Percentiles rank a stretch among this genome's conserved stretches.
phyloP scores from a whole-genome alignment of 352 stramenopile genomes.

The Pythium inflatum region DNA sequence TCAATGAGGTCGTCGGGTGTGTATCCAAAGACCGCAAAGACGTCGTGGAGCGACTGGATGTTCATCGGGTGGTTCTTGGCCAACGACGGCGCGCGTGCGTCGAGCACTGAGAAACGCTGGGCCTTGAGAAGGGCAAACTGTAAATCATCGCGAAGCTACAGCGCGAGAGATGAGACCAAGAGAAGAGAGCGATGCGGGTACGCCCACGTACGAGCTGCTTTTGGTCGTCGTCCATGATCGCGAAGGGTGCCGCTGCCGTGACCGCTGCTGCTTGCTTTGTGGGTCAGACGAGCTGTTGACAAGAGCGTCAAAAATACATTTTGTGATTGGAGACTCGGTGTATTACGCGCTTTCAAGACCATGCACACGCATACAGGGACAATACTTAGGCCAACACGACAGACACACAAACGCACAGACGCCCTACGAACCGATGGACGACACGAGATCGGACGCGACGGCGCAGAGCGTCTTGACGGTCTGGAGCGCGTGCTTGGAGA shows the following conservation, averaged over 20 bases:
- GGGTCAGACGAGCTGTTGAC: no score
- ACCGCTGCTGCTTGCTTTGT: no score
- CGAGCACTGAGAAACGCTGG: conserved; percentile 54
- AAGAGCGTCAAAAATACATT: no score
- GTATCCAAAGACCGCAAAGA: conserved; percentile 76
- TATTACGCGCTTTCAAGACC: no score
- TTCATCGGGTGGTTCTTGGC: conserved; percentile 62
- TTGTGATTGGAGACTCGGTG: no score
- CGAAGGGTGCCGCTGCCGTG: no score
- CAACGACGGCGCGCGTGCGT: conserved; percentile 40
- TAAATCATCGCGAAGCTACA: conserved; percentile 69
- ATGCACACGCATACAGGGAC: conserved; percentile 12
- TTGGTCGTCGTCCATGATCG: conserved; percentile 62
- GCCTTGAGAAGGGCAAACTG: conserved; percentile 76
- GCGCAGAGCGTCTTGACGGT: conserved; percentile 59
- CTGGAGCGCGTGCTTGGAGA: conserved; percentile 46
- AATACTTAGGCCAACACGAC: neutral
- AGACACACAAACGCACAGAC: neutral
- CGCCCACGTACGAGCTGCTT: conserved; percentile 55
- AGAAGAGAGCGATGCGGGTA: neutral
- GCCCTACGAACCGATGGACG: conserved; percentile 9
- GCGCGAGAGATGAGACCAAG: neutral
- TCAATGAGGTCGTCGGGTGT: conserved; percentile 65
- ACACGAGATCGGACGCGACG: conserved; percentile 56
- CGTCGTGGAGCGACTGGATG: conserved; percentile 67